Conservation (phyloP, 139 green algal species). For the Monoraphidium neglectum region DNA sequence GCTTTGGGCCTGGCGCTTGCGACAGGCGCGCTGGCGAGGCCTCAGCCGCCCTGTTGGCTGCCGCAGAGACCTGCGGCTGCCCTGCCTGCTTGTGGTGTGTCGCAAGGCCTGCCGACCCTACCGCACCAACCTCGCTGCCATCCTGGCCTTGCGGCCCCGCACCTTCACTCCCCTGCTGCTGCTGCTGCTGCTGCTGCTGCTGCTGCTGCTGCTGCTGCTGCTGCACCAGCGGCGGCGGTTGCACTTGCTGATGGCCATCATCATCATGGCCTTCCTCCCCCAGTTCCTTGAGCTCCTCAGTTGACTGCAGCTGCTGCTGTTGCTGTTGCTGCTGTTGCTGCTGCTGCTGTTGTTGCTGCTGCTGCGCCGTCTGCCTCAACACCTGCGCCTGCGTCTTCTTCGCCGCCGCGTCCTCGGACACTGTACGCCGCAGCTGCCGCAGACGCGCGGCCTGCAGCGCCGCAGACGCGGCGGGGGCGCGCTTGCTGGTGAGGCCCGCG, state of each 20-base stretch:
- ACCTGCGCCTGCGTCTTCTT: neutral
- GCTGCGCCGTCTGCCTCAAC: neutral
- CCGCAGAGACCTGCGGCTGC: too few species aligned
- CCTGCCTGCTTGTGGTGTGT: too few species aligned
- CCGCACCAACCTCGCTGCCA: neutral
- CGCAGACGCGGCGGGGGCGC: neutral
- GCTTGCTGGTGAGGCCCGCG: neutral
- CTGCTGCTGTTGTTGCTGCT: neutral
- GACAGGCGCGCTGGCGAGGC: too few species aligned
- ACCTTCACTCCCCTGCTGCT: neutral
- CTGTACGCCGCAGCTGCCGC: neutral
- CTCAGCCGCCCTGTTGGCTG: neutral
- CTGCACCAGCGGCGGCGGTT: neutral
- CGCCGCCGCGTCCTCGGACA: neutral
- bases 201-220: too few species aligned
- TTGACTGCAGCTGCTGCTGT: constrained; percentile 5
- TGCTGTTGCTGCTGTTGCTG: constrained; percentile 13
- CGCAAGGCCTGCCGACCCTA: too few species aligned
- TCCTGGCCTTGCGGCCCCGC: neutral
- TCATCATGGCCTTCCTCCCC: neutral
- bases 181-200: neutral
- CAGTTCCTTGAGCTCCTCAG: neutral
- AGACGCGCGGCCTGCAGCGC: neutral
- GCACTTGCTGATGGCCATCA: neutral
- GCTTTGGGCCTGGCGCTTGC: neutral